These are phyloP conservation scores for Globisporangium cylindrosporum DNA, from an alignment of 352 stramenopile species.

Conservation along the genomic window DNA sequence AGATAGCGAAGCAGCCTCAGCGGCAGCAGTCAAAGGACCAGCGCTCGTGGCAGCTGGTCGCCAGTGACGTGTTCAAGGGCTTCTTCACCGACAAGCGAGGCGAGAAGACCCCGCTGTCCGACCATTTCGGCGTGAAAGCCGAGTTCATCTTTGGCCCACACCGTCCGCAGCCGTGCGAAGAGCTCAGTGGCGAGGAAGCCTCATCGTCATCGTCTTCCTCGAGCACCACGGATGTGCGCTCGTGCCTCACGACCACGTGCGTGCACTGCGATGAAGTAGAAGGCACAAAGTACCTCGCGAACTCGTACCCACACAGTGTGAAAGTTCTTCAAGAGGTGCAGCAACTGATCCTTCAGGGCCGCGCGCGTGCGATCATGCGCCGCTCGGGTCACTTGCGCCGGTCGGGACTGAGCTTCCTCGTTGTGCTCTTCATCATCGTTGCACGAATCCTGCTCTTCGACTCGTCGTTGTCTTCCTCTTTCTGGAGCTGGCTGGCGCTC, in stretches of 20 bases:
- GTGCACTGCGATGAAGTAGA: constrained; percentile 43
- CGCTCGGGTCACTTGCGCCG: constrained; percentile 43
- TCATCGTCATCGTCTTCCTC: constrained; percentile 14
- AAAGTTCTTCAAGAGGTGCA: constrained; percentile 49
- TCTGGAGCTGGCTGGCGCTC: constrained; percentile 31
- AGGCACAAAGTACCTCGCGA: constrained; percentile 23
- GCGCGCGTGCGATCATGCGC: constrained; percentile 34
- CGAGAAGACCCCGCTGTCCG: constrained; percentile 64
- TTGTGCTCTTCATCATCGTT: constrained; percentile 13
- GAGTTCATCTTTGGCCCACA: constrained; percentile 54
- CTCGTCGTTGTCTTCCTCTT: constrained; percentile 13
- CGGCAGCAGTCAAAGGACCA: neutral
- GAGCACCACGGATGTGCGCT: constrained; percentile 10
- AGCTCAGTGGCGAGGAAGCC: constrained; percentile 30
- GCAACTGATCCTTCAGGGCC: constrained; percentile 35
- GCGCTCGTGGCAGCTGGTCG: constrained; percentile 42
- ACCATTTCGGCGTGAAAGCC: constrained; percentile 76
- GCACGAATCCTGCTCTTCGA: constrained; percentile 30
- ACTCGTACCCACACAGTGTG: constrained; percentile 16
- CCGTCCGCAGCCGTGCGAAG: constrained; percentile 32
- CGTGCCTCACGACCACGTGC: constrained; percentile 40
- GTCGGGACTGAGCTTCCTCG: constrained; percentile 20
- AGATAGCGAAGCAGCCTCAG: constrained; percentile 24
- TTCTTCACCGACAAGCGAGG: constrained; percentile 68
- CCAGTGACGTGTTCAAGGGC: constrained; percentile 71